Percentiles rank a stretch among this genome's conserved stretches.
These are phyloP conservation scores for Paratinospora sagittata DNA, from an alignment of 164 flowering plant genomes.

Conservation along the genomic window DNA sequence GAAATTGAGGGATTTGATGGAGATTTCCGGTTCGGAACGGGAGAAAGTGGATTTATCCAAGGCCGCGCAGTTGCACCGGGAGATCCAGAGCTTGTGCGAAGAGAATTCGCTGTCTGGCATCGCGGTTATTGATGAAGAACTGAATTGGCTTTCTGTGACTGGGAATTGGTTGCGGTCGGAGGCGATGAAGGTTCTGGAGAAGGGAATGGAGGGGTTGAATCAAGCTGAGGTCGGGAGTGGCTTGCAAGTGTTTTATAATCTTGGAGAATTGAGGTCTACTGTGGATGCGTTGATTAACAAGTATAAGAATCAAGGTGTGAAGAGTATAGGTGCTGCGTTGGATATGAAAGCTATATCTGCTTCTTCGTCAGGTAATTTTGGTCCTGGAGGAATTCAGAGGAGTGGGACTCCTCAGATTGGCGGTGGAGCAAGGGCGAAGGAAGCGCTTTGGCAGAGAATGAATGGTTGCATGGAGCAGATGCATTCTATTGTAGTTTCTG, in stretches of 20 bases:
- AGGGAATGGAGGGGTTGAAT: constrained; percentile 85
- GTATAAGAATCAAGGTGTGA: constrained; percentile 65
- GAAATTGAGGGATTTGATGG: too few relatives aligned
- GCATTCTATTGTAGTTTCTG: constrained; percentile 72
- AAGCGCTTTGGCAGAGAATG: constrained; percentile 86
- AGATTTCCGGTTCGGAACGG: too few relatives aligned
- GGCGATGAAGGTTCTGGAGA: constrained; percentile 75
- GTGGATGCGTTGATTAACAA: constrained; percentile 68
- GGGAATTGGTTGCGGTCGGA: constrained; percentile 55
- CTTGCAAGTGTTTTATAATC: constrained; percentile 87
- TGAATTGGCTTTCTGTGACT: constrained; percentile 51
- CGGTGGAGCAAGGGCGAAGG: constrained; percentile 75
- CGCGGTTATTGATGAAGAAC: constrained; percentile 55
- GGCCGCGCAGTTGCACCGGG: constrained; percentile 30
- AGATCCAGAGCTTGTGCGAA: constrained; percentile 48
- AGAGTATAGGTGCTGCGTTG: constrained; percentile 59
- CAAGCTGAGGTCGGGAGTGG: constrained; percentile 98
- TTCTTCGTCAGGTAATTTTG: constrained; percentile 42
- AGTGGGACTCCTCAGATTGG: constrained; percentile 95
- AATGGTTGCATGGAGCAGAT: constrained; percentile 76
- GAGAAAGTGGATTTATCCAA: too few relatives aligned
- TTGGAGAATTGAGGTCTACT: constrained; percentile 71
- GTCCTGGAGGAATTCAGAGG: constrained; percentile 85
- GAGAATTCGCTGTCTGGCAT: constrained; percentile 66
- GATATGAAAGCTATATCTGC: constrained; percentile 84